phyloP scores from a whole-genome alignment of 208 protist species.

The Porcisia hertigi region DNA sequence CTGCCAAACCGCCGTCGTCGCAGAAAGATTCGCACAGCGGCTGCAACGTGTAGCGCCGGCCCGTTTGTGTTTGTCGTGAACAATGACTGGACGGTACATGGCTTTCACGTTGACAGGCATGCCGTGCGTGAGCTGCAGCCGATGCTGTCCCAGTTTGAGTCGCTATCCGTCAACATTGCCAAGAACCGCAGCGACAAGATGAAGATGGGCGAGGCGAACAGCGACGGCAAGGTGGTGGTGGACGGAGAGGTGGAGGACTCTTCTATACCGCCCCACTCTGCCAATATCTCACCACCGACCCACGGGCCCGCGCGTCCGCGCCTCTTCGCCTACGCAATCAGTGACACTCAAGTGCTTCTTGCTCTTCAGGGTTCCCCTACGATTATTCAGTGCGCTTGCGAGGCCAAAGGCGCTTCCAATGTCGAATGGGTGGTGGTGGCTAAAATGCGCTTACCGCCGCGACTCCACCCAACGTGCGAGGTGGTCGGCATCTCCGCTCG shows the following conservation, averaged over 20 bases:
- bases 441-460: constrained; percentile 25
- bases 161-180: constrained; percentile 4
- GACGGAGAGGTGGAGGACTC: constrained; percentile 2
- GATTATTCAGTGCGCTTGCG: constrained; percentile 33
- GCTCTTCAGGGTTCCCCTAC: constrained; percentile 26
- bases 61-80: constrained; percentile 73
- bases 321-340: constrained; percentile 16
- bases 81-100: constrained; percentile 66
- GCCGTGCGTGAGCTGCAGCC: constrained; percentile 42
- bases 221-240: background rate
- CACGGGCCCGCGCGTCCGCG: constrained; percentile 4
- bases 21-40: constrained; percentile 26
- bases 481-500: constrained; percentile 17
- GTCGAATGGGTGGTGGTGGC: constrained; percentile 20
- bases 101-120: constrained; percentile 47
- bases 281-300: background rate
- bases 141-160: constrained; percentile 53
- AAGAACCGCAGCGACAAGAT: background rate
- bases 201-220: background rate
- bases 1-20: constrained; percentile 42
- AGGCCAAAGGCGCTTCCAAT: constrained; percentile 10
- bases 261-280: background rate
- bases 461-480: constrained; percentile 15
- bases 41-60: constrained; percentile 38
- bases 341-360: constrained; percentile 37